Evolutionary conservation across 257 asterid species (phyloP).

Genomic region (Solanum microdontum): DNA sequence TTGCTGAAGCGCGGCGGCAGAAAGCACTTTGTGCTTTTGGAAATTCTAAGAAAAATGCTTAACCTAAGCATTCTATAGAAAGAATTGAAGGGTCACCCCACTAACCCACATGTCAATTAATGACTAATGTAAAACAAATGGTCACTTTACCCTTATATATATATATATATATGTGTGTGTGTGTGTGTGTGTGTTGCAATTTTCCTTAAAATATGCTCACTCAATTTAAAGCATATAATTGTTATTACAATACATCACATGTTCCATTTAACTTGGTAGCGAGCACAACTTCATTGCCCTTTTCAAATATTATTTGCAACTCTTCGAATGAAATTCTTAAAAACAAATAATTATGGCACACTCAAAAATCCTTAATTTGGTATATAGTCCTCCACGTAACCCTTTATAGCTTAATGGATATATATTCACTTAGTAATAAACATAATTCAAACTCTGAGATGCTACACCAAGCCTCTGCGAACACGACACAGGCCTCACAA

Average conservation of each 20-base stretch:
- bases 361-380: too few species aligned
- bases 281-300: background rate
- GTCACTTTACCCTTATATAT: background rate
- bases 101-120: background rate
- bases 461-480: background rate
- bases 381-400: background rate
- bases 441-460: background rate
- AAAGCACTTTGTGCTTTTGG: background rate
- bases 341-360: background rate
- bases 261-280: background rate
- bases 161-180: too few species aligned
- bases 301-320: background rate
- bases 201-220: background rate
- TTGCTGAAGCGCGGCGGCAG: background rate
- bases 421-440: too few species aligned
- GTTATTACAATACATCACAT: too few species aligned
- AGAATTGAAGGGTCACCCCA: background rate
- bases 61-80: background rate
- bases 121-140: too few species aligned
- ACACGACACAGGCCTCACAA: background rate
- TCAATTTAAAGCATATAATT: background rate
- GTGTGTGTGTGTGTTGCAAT: too few species aligned
- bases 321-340: too few species aligned
- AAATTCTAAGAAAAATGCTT: too few species aligned
- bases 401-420: background rate